Conservation (phyloP, 768 basidiomycete genomes). For the Xanthoconium purpureum region DNA sequence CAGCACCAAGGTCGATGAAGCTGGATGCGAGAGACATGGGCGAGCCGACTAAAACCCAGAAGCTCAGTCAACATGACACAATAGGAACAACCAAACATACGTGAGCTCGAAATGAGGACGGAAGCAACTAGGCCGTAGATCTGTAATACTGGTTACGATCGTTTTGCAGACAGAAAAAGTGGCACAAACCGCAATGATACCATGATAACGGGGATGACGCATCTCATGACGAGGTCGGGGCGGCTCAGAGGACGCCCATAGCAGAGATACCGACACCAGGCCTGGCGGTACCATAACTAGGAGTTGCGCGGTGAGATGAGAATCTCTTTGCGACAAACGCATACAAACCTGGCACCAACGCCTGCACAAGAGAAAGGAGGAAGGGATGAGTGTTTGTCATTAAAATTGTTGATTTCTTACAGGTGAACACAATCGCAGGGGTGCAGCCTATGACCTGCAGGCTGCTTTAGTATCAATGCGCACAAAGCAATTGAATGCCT, state of each 20-base stretch:
- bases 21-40: too few species aligned
- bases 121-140: conserved; percentile 98
- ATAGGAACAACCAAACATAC: conserved; percentile 47
- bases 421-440: conserved; percentile 92
- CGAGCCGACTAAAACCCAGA: too few species aligned
- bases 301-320: not conserved
- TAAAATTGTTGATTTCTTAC: not conserved
- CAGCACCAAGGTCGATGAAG: too few species aligned
- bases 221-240: conserved; percentile 79
- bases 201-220: too few species aligned
- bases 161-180: not conserved
- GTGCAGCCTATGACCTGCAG: conserved; percentile 78
- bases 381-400: not conserved
- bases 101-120: conserved; percentile 31
- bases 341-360: conserved; percentile 74
- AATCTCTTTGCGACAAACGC: conserved; percentile 10
- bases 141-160: conserved; percentile 36
- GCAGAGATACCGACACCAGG: conserved; percentile 97
- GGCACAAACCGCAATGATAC: conserved; percentile 90
- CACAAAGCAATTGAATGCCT: conserved; percentile 27
- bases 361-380: conserved; percentile 39
- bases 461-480: conserved; percentile 7
- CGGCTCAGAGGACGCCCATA: conserved; percentile 94
- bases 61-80: too few species aligned
- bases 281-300: conserved; percentile 98